Percentiles rank a stretch among this genome's conserved stretches.
phyloP scores from a whole-genome alignment of 1,139 yeast genomes.

The Hanseniaspora gamundiae region DNA sequence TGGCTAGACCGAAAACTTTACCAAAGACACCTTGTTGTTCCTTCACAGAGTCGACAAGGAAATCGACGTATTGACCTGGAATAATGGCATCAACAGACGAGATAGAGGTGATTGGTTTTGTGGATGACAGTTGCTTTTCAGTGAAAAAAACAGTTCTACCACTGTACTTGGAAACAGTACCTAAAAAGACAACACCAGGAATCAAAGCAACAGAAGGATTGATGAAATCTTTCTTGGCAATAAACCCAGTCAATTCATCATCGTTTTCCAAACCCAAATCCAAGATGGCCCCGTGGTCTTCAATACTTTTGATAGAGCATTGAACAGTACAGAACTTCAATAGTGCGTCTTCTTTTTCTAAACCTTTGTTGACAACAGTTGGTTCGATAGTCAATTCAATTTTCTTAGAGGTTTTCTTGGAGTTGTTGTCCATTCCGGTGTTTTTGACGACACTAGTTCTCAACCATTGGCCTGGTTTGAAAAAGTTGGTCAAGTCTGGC shows the following conservation, averaged over 20 bases:
- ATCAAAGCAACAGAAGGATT: constrained; percentile 17
- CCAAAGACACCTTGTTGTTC: constrained; percentile 43
- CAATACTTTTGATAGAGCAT: constrained; percentile 64
- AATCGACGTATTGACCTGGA: constrained; percentile 77
- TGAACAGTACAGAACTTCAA: constrained; percentile 53
- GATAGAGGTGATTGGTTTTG: constrained; percentile 37
- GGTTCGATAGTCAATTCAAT: constrained; percentile 73
- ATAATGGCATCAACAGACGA: constrained; percentile 66
- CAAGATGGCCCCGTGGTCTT: constrained; percentile 82
- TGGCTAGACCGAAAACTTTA: constrained; percentile 62
- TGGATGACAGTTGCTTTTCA: constrained; percentile 31
- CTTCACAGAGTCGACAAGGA: constrained; percentile 49
- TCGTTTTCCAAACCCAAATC: constrained; percentile 46
- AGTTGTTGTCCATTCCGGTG: constrained; percentile 26
- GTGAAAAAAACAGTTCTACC: constrained; percentile 51
- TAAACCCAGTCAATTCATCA: constrained; percentile 44
- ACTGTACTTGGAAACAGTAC: constrained; percentile 34
- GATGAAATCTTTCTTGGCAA: constrained; percentile 53
- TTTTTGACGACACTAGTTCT: constrained; percentile 58
- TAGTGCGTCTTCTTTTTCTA: constrained; percentile 52
- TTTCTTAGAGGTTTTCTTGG: constrained; percentile 37
- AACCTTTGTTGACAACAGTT: constrained; percentile 44
- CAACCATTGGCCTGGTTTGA: constrained; percentile 73
- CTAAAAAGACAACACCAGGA: constrained; percentile 39
- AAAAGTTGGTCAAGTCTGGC: constrained; percentile 44